Base-by-base conservation (phyloP, 208 protist species). In the Vickermania ingenoplastis region DNA sequence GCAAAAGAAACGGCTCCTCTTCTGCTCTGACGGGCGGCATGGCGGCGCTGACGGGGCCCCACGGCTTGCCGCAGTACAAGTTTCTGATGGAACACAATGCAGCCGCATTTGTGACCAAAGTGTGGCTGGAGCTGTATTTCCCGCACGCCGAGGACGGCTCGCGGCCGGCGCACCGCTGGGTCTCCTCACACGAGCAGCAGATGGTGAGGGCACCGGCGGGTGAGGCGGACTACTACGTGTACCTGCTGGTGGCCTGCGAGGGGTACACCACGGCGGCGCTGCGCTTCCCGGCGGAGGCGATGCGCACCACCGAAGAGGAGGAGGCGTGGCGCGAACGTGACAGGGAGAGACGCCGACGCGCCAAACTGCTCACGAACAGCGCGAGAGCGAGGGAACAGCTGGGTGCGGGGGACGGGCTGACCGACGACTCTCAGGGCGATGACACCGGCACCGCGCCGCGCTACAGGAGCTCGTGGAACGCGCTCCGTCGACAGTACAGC, bases 171-270 rank as follows among this genome's bases (percentile, higher is more conserved):
- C 83, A 94, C 41, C 81, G 87, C 3, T 94, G 87, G 84, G 58
- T 86, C 26, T 91, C 87, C 0, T 76, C 87, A 29, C 78, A 81
- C 3, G 83, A 94, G 71, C 83, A 92, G 66, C 68, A 73, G 11
- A 67, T 92, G 51, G 86, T 89, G 59, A 31, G 31, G n/a, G 22
- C 55, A 4, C 22, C 7, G 11, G 2, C 21, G 22, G 31, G 24
- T 24, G 31, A 50, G 13, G 65, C 81, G 41, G 80, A 86, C 53
- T 79, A 91, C 63, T 77, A 76, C 21, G 69, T 89, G 0, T 94
- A 90, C 58, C 41, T 94, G 0, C 59, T 94, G 5, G 73, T 94
- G n/a, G 83, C 87, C 2, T 94, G 87, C 45, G 83, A 91, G 53
- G 79, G 79, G n/a, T 94, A 90, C 64, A 69, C 75, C 58, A 90